phyloP scores from a whole-genome alignment of 2,329 filamentous ascomycete genomes.

The Orbilia quercus region DNA sequence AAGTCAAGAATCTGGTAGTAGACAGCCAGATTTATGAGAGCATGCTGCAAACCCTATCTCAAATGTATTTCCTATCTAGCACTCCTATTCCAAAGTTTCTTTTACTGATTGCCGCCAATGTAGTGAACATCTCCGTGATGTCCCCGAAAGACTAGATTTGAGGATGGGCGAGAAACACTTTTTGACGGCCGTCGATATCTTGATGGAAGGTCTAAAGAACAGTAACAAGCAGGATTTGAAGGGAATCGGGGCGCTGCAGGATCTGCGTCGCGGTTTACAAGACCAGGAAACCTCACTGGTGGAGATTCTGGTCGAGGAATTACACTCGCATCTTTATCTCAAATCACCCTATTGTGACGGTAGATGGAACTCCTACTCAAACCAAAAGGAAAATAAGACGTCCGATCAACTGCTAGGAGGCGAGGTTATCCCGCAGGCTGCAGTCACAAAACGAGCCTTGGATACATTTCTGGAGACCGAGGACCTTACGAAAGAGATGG shows the following conservation, averaged over 20 bases:
- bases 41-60: conserved; percentile 82
- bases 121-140: conserved; percentile 82
- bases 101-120: conserved; percentile 28
- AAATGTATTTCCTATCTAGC: conserved; percentile 67
- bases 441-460: conserved; percentile 66
- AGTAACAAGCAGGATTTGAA: conserved; percentile 89
- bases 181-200: conserved; percentile 86
- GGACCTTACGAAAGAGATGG: conserved; percentile 72
- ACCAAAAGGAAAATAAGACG: conserved; percentile 57
- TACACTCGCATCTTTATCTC: conserved; percentile 96
- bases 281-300: conserved; percentile 93
- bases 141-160: conserved; percentile 92
- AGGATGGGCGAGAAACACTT: conserved; percentile 97
- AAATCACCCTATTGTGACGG: conserved; percentile 98
- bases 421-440: conserved; percentile 33
- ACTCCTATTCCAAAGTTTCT: not conserved
- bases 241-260: conserved; percentile 85
- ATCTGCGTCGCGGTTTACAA: conserved; percentile 85
- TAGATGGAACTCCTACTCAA: conserved; percentile 81
- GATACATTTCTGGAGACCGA: conserved; percentile 71
- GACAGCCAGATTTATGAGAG: conserved; percentile 91
- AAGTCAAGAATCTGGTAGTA: conserved; percentile 87
- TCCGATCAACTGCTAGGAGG: conserved; percentile 46
- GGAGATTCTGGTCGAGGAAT: conserved; percentile 95
- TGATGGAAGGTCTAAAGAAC: conserved; percentile 85